Evolutionary conservation across 1,139 yeast genomes (phyloP).

Genomic region (Nematodospora anomalae): DNA sequence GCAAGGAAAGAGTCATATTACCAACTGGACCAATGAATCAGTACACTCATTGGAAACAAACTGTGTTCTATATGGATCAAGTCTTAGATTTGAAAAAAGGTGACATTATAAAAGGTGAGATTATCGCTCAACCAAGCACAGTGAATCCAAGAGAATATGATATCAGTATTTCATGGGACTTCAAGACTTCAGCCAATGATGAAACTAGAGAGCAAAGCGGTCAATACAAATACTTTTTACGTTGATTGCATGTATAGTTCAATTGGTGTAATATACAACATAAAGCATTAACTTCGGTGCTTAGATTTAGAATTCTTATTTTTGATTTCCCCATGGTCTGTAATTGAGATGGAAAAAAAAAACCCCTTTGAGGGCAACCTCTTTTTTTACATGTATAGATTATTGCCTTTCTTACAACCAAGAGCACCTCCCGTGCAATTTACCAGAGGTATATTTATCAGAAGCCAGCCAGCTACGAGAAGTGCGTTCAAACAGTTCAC

Average conservation of each 20-base stretch:
- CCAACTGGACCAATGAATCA: conserved; percentile 81
- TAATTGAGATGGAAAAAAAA: background rate
- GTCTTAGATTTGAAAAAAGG: conserved; percentile 78
- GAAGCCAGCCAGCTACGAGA: background rate
- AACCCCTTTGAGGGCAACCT: background rate
- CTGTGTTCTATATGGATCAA: conserved; percentile 86
- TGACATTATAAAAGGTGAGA: conserved; percentile 68
- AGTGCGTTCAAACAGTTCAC: background rate
- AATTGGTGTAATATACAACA: background rate
- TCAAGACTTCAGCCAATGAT: conserved; percentile 54
- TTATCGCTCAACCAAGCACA: conserved; percentile 75
- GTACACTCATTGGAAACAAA: conserved; percentile 96
- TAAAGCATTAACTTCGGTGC: background rate
- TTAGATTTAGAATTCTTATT: too few species aligned
- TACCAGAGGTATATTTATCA: background rate
- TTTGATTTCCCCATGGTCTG: background rate
- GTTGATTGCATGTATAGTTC: conserved; percentile 27
- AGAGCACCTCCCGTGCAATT: background rate
- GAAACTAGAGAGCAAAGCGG: conserved; percentile 56
- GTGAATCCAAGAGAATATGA: conserved; percentile 84
- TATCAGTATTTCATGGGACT: conserved; percentile 60
- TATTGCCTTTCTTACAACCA: too few species aligned
- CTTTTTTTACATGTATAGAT: background rate
- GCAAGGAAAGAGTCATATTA: conserved; percentile 60
- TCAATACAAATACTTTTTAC: conserved; percentile 63